Base-by-base conservation (phyloP, 441 rosid genomes). In the Jatropha multifida region DNA sequence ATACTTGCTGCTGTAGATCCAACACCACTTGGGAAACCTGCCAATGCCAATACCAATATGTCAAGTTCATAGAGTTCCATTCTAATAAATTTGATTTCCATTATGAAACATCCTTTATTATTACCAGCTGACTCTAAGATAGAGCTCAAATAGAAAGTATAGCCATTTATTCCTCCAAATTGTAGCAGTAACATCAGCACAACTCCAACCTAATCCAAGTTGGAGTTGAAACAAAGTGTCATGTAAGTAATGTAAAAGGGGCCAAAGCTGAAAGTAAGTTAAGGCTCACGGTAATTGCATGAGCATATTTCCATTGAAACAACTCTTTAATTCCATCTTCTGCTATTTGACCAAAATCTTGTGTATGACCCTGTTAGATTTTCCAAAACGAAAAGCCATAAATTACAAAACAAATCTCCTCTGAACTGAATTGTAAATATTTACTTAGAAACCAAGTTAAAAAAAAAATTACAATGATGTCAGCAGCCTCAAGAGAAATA, bases 151-250 rank as follows among this genome's bases (percentile, higher is more conserved):
- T 92, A 92, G 77, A 84, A 94, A 72, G 85, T 80, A 66, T 90
- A 70, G 9, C 88, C 94, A 15, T 85, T 88, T 78, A 80, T 87
- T 79, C 98, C 98, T 38, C 90, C 94, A 27, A 86, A 82, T 75
- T 90, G 94, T 81, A 92, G 94, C 76, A 86, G 81, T 56, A 87
- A 75, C 96, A 92, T 87, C 42, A 94, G 23, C 66, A 96, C 98
- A 72, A 90, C 84, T 61, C 87, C 93, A 68, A 89, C 85, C 93
- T 92, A 79, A 66, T 74, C 66, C 48, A 42, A 23, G 54, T 62
- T 14, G 3, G 32, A 32, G n/a, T 32, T 32, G 32, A 32, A 32
- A 32, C 32, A 32, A 32, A 32, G 32, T 32, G 32, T 32, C 32
- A 32, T 32, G 32, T 32, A 32, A 32, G 32, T 32, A 32, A 32